Conservation (phyloP, 768 basidiomycete species). For the Phanerodontia chrysosporium region DNA sequence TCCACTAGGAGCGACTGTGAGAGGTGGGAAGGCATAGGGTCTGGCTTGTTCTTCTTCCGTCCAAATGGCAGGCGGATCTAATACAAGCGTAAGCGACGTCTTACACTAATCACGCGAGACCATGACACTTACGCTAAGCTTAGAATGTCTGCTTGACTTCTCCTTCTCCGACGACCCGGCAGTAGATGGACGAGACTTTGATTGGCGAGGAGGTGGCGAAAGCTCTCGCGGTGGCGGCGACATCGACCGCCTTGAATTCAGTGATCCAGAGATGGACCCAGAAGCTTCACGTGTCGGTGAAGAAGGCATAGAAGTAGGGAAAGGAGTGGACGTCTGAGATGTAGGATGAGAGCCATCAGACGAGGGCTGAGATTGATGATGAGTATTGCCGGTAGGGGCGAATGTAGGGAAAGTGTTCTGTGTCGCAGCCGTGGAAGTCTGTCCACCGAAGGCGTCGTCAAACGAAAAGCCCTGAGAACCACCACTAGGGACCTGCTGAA, state of each 20-base stretch:
- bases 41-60: conserved; percentile 66
- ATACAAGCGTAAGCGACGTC: no score
- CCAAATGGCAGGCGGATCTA: conserved; percentile 80
- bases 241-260: conserved; percentile 28
- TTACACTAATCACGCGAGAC: no score
- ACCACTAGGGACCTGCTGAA: conserved; percentile 13
- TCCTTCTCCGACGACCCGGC: conserved; percentile 48
- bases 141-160: conserved; percentile 59
- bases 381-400: not conserved
- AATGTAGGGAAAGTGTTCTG: conserved; percentile 32
- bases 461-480: conserved; percentile 33
- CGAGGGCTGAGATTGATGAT: conserved; percentile 16
- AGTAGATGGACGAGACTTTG: conserved; percentile 56
- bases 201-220: conserved; percentile 52
- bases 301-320: conserved; percentile 36
- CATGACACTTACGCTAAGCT: conserved; percentile 79
- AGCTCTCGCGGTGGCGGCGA: conserved; percentile 45
- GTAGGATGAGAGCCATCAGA: conserved; percentile 15
- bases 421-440: conserved; percentile 37
- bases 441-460: conserved; percentile 56
- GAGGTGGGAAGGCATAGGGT: conserved; percentile 32
- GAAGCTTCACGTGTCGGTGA: conserved; percentile 34
- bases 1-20: conserved; percentile 33
- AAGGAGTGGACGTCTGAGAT: conserved; percentile 25
- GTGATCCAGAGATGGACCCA: conserved; percentile 20